phyloP scores from a whole-genome alignment of 2,329 filamentous ascomycete genomes.

The Karstenula rhodostoma region DNA sequence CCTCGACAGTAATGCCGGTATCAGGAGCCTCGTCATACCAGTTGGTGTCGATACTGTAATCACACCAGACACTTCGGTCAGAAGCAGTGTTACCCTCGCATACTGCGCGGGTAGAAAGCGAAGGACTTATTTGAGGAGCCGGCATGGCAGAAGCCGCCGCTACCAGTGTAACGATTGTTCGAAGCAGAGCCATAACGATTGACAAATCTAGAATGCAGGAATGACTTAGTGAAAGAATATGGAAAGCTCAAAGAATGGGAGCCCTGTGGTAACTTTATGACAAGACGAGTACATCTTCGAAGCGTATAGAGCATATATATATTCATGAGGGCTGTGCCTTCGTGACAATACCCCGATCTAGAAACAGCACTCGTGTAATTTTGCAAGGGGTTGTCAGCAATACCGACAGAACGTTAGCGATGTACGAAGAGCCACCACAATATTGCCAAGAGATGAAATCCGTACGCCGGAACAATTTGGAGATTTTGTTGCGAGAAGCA shows the following conservation, averaged over 20 bases:
- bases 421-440: background rate
- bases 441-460: constrained; percentile 1
- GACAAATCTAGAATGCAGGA: background rate
- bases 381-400: constrained; percentile 2
- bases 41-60: constrained; percentile 59
- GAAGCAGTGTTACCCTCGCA: constrained; percentile 39
- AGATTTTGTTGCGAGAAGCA: background rate
- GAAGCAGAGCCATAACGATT: constrained; percentile 20
- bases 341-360: background rate
- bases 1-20: constrained; percentile 62
- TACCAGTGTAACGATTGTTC: constrained; percentile 20
- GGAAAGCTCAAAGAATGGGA: constrained; percentile 12
- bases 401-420: background rate
- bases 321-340: background rate
- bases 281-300: background rate
- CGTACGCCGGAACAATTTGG: background rate
- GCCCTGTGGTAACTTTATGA: background rate
- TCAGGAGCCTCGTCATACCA: constrained; percentile 59
- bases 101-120: constrained; percentile 18
- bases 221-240: background rate
- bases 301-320: constrained; percentile 13
- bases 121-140: constrained; percentile 20
- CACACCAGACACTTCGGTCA: constrained; percentile 50
- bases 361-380: background rate
- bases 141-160: constrained; percentile 20